Evolutionary conservation across 768 basidiomycete genomes (phyloP), one percentile per base, ranked within the genome.

Genomic region (Amanita muscaria): DNA sequence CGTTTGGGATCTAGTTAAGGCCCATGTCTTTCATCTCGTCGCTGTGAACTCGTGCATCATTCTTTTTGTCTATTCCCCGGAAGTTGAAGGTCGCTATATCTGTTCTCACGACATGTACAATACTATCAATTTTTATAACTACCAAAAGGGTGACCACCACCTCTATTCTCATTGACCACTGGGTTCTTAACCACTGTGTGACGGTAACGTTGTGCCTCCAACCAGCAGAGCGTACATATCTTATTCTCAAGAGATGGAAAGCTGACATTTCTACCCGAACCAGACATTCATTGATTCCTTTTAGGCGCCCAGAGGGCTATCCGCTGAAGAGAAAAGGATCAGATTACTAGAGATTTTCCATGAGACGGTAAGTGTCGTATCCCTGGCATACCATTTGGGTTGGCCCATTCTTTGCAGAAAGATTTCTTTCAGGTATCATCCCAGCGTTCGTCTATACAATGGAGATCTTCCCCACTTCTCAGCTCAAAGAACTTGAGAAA

Each of bases 401-500:
- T 40, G 18, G 22, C 31, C 21, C 12, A 19, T 14, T 10, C 35
- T 30, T 15, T 19, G 36, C 49, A 91, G 88, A 86, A 81, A 60
- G 88, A 89, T 57, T 92, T 91, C 56, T 93, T 73, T 57, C 83
- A 84, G 64, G 82, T 73, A 35, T n/a, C 16, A 9, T 34, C 44
- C 41, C 37, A 39, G 22, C 24, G 19, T 30, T 42, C 27, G 12
- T 30, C 14, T 37, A 14, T 14, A 18, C 14, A 29, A 21, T 8
- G 29, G 33, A 42, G 22, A 25, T n/a, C 35, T 35, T 44, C 11
- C 56, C 14, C 22, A 14, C 24, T 16, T 15, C 25, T n/a, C 22
- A 89, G 79, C 70, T 97, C 38, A 96, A 94, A 59, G 93, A 97
- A 53, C 70, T 96, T 16, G 93, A 97, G 62, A 94, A 92, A 60